Evolutionary conservation across 305 asterid genomes (phyloP).

Genomic region (Fraxinus sp.): DNA sequence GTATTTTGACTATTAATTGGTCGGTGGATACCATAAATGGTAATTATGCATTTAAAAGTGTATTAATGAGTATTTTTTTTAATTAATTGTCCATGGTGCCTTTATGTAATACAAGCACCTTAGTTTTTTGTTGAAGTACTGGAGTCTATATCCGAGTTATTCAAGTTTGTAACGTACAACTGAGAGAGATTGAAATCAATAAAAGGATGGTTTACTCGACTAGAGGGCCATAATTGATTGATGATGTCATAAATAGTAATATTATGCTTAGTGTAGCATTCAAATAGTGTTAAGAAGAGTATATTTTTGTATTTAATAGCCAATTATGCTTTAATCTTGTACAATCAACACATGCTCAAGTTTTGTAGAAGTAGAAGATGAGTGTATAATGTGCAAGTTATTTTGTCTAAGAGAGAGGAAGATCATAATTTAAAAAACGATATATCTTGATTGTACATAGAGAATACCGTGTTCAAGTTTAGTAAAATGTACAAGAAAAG

Average conservation of each 20-base stretch:
- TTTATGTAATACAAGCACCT: neutral
- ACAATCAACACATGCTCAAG: neutral
- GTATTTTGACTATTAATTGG: neutral
- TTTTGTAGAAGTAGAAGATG: neutral
- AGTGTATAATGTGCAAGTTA: neutral
- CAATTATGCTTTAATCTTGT: neutral
- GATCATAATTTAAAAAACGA: neutral
- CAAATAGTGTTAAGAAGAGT: neutral
- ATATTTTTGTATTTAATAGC: neutral
- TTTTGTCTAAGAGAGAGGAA: neutral
- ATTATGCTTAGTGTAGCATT: neutral
- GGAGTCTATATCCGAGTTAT: neutral
- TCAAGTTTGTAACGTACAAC: neutral
- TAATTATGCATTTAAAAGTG: neutral
- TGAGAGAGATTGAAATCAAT: neutral
- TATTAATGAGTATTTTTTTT: neutral
- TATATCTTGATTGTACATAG: neutral
- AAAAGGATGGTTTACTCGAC: neutral
- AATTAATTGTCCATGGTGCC: neutral
- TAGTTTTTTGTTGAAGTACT: neutral
- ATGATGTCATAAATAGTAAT: neutral
- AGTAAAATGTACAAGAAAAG: neutral
- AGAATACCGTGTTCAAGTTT: neutral
- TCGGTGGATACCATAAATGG: neutral
- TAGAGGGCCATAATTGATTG: neutral